Base-by-base conservation (phyloP, 1,284 basidiomycete species). In the Microbotryum saponariae region DNA sequence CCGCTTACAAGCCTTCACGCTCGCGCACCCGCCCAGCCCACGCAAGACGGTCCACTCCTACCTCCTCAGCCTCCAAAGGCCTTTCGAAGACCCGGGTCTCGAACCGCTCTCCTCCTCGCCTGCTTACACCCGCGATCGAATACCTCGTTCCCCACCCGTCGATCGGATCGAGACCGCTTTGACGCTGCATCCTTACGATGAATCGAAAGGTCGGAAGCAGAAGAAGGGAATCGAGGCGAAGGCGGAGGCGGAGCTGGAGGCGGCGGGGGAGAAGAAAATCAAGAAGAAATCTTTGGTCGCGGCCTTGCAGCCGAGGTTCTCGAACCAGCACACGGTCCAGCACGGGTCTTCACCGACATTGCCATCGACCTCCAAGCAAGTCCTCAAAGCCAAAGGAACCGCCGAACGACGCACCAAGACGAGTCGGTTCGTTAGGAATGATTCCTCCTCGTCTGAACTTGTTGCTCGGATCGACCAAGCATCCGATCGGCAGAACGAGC, bases 271-370 rank as follows among this genome's bases (percentile, higher is more conserved):
- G 6, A 8, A 23, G 20, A 7, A 8, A 3, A 29, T 29, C 29
- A 51, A 51, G 12, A 65, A 62, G 47, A 54, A 45, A 27, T 54
- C 56, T 12, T 54, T 51, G 8, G 63, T 58, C 1, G 50, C 47
- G 42, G 60, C 60, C 5, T 46, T 57, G 31, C 44, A 54, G 5
- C 54, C 50, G 14, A 37, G 59, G 6, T 9, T 56, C 23, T 48
- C 51, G 4, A 25, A 47, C 16, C 23, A 47, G n/a, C 25, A 21
- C 9, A 27, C 16, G 12, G 16, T 14, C 18, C 47, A 31, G 31
- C 31, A 31, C 31, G 12, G 48, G 42, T 16, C 49, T 48, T 45
- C 42, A 47, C 23, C n/a, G 49, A 10, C n/a, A 33, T n/a, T 31
- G 51, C 45, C 7, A 16, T 20, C 25, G 10, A 45, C 23, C 18